Percentiles rank a stretch among this genome's conserved stretches.
Evolutionary conservation across 1,139 yeast species (phyloP).

Genomic region (Pichia sp.): DNA sequence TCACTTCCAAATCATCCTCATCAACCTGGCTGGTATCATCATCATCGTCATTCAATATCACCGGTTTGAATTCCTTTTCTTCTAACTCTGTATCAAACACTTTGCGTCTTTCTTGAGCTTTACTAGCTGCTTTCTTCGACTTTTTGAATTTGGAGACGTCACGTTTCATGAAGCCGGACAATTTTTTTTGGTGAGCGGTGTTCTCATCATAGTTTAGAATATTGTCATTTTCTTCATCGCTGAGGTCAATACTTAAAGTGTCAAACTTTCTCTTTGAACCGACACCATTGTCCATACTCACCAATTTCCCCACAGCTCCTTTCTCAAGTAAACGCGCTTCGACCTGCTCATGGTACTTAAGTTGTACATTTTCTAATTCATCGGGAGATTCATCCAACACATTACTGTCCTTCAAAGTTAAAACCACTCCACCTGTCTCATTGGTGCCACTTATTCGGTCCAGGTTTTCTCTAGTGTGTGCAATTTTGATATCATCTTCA

Average conservation of each 20-base stretch:
- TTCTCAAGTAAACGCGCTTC: conserved; percentile 25
- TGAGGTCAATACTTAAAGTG: conserved; percentile 28
- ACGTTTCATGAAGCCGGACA: conserved; percentile 22
- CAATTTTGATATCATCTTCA: background rate
- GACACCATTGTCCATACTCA: conserved; percentile 3
- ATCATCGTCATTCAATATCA: conserved; percentile 31
- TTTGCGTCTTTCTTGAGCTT: conserved; percentile 7
- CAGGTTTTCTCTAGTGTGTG: conserved; percentile 1
- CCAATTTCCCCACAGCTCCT: conserved; percentile 7
- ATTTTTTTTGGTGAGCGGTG: conserved; percentile 20
- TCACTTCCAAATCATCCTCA: conserved; percentile 22
- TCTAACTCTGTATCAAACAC: conserved; percentile 21
- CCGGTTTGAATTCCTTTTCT: conserved; percentile 22
- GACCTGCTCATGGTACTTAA: conserved; percentile 30
- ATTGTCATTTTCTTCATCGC: conserved; percentile 24
- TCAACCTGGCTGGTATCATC: conserved; percentile 33
- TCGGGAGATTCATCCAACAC: conserved; percentile 9
- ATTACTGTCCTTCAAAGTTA: conserved; percentile 55
- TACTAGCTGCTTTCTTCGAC: conserved; percentile 16
- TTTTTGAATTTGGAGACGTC: conserved; percentile 22
- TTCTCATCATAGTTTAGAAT: conserved; percentile 22
- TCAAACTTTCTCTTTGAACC: conserved; percentile 15
- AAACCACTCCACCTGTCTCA: conserved; percentile 34
- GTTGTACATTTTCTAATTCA: conserved; percentile 39
- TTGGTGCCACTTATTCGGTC: background rate